Conservation (phyloP, 768 basidiomycete species). For the Sistotremastrum niveocremeum region DNA sequence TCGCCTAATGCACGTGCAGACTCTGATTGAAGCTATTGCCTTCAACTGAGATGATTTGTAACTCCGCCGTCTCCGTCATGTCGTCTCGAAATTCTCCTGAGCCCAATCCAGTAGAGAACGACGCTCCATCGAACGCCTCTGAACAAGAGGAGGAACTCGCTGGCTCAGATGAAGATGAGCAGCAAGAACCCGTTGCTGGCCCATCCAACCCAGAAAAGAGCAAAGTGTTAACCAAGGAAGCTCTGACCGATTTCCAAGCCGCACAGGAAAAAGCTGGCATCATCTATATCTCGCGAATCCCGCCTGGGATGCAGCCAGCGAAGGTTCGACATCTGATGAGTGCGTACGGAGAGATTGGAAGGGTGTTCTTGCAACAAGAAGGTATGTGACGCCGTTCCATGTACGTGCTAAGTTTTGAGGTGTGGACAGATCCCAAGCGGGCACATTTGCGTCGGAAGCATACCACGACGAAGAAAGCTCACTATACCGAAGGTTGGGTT, state of each 20-base stretch:
- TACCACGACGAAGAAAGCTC: slow-evolving; percentile 71
- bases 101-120: no score
- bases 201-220: no score
- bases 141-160: no score
- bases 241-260: slow-evolving; percentile 58
- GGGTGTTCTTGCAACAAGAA: slow-evolving; percentile 90
- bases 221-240: slow-evolving; percentile 63
- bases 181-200: no score
- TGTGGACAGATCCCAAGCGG: slow-evolving; percentile 58
- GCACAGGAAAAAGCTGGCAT: slow-evolving; percentile 71
- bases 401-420: neutral
- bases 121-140: no score
- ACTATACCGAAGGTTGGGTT: slow-evolving; percentile 96
- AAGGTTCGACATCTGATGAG: slow-evolving; percentile 93
- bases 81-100: no score
- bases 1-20: no score
- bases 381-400: slow-evolving; percentile 30
- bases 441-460: slow-evolving; percentile 73
- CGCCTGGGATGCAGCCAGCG: slow-evolving; percentile 93
- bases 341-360: slow-evolving; percentile 77
- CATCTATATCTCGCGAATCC: slow-evolving; percentile 90
- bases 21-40: no score
- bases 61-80: no score
- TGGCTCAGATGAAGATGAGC: no score
- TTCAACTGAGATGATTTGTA: no score